A percentile compares a stretch with the other conserved stretches of the same genome.
Evolutionary conservation across 2,329 filamentous ascomycete species (phyloP).

Genomic region (Fusarium sp.): DNA sequence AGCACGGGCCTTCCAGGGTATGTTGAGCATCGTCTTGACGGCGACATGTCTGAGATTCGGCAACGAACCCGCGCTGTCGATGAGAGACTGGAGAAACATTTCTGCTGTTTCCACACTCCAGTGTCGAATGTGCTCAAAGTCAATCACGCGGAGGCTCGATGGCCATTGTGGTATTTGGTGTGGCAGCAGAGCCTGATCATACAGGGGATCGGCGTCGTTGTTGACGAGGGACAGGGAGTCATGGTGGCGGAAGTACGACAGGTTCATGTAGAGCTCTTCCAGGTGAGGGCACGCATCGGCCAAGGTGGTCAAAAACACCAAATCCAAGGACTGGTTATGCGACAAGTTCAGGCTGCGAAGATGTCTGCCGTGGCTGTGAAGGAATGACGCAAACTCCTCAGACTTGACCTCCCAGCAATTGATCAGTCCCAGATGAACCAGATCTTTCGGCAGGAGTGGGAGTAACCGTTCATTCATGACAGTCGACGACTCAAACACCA

Average conservation of each 20-base stretch:
- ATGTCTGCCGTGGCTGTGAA: constrained; percentile 73
- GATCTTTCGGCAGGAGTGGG: constrained; percentile 71
- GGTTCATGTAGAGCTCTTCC: constrained; percentile 77
- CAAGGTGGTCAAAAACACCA: constrained; percentile 78
- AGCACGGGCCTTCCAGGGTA: constrained; percentile 84
- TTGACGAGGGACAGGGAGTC: constrained; percentile 62
- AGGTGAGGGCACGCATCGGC: constrained; percentile 76
- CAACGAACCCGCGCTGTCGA: constrained; percentile 75
- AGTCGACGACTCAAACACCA: constrained; percentile 81
- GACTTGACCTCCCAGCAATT: constrained; percentile 83
- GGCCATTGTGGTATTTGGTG: constrained; percentile 84
- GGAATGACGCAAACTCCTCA: constrained; percentile 71
- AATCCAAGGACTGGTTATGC: constrained; percentile 81
- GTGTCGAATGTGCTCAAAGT: constrained; percentile 81
- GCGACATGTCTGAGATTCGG: constrained; percentile 74
- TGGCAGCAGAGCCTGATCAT: constrained; percentile 72
- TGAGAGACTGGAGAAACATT: constrained; percentile 81
- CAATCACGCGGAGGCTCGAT: constrained; percentile 72
- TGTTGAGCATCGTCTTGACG: constrained; percentile 81
- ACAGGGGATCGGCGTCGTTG: constrained; percentile 77
- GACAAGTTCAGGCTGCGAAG: constrained; percentile 76
- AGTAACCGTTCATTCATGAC: constrained; percentile 76
- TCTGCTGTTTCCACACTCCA: constrained; percentile 77
- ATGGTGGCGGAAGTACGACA: constrained; percentile 80
- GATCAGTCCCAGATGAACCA: constrained; percentile 77